Evolutionary conservation across 176 grass and related monocot species (phyloP).

Genomic region (Avena atlantica): DNA sequence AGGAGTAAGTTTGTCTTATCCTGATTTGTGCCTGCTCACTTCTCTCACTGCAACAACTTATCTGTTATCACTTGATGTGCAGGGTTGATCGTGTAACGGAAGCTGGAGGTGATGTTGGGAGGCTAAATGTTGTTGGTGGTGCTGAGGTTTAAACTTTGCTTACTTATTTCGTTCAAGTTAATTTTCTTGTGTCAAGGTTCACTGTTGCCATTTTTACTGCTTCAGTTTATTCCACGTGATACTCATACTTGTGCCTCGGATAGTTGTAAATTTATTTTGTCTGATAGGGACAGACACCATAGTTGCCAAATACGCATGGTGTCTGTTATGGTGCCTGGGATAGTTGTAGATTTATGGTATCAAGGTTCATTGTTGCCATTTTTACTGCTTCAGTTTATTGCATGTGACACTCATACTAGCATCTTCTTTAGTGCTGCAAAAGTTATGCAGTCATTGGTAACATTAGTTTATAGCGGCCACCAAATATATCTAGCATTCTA

Average conservation of each 20-base stretch:
- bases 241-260: background rate
- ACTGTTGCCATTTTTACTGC: background rate
- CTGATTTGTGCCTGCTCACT: background rate
- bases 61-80: conserved; percentile 35
- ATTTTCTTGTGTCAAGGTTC: background rate
- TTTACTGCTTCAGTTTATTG: conserved; percentile 24
- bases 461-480: background rate
- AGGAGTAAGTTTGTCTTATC: conserved; percentile 73
- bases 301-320: too few species aligned
- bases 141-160: conserved; percentile 68
- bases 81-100: conserved; percentile 96
- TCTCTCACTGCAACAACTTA: conserved; percentile 36
- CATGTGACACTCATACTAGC: conserved; percentile 6
- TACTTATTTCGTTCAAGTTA: conserved; percentile 24
- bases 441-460: conserved; percentile 4
- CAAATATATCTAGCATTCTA: conserved; percentile 23
- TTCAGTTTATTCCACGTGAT: conserved; percentile 19
- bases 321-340: too few species aligned
- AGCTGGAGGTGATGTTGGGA: conserved; percentile 91
- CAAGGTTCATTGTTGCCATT: background rate
- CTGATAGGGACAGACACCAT: background rate
- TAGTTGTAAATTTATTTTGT: conserved; percentile 24
- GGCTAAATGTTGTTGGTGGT: conserved; percentile 80
- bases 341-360: background rate
- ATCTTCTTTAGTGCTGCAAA: conserved; percentile 22